Base-by-base conservation (phyloP, 78 protist genomes). In the Dictyostelium capitatum region DNA sequence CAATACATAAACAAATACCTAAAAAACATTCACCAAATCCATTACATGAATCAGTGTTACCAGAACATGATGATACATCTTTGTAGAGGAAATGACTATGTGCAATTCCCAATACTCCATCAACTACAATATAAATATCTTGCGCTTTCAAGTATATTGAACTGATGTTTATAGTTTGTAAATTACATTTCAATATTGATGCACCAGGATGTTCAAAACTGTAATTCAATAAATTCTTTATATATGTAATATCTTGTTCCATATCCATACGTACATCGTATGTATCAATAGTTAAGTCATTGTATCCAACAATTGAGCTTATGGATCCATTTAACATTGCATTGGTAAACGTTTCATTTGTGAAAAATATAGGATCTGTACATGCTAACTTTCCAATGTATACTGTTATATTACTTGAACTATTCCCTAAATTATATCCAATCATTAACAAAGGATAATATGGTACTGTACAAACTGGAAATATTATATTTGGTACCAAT, bases 341-440 rank as follows among this genome's bases (percentile, higher is more conserved):
- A 51, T 14, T 51, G 10, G 10, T 51, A 67, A 67, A 67, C 9
- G 75, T 32, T 32, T 67, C 48, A 11, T 67, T 7, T 32, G 75
- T 67, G 23, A 67, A 67, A 67, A 28, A 41, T 6, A 32, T 32
- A 0, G 47, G 43, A 2, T 73, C 47, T 7, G 51, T 46, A 73
- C 79, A 73, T 73, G 28, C 17, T 11, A 73, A 6, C 23, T 46
- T 46, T 8, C 79, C 56, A 41, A 73, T 47, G 46, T 41, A 73
- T 9, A 73, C 56, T 2, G 28, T 47, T 73, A 73, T 73, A 30
- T 73, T 54, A 17, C 47, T 48, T 54, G 43, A 1, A 17, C 12
- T 51, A 8, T 30, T n/a, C 12, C 83, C 83, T 25, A 79, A 79
- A 56, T 79, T 79, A 17, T 56, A 54, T 48, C 65, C 83, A 32